Base-by-base conservation (phyloP, 1,284 basidiomycete species). In the Trametes polyzona region DNA sequence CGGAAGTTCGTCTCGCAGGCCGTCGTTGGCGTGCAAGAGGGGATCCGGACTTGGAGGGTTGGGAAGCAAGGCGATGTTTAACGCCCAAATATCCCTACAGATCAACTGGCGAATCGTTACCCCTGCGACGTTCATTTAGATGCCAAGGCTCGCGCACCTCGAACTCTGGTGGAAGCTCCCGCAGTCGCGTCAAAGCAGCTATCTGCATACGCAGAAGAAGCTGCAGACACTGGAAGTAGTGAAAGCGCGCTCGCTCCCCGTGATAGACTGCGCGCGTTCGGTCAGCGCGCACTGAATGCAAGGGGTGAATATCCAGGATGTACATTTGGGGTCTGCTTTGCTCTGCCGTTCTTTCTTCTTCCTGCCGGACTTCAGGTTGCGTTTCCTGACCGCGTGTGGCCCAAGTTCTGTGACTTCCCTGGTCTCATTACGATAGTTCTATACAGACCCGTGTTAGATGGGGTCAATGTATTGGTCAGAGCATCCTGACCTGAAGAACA, bases 171-270 rank as follows among this genome's bases (percentile, higher is more conserved):
- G 93, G 92, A 7, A 96, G 75, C 12, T 76, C 69, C 93, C 93
- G 96, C 4, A 87, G 64, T 21, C 72, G 67, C 5, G 69, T 78
- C 42, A 96, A 71, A n/a, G 83, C 82, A 6, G 76, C 75, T 3
- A 92, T 73, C 71, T 96, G 94, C 64, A 87, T 82, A 14, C 93
- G 79, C 8, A 96, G 75, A 49, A 95, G 74, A 0, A 93, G 74
- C 69, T 96, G 94, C 32, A 92, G 76, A 63, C 89, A 92, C 62
- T 95, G 88, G 58, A 92, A 87, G 64, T 92, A 92, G 52, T 89
- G 84, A 68, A 82, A 93, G 41, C 86, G 82, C 2, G 86, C 91
- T 50, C 87, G 81, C 19, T 83, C 79, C 9, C 92, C 93, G 64
- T 93, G 87, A 67, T 93, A 94, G 43, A 91, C 94, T 95, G 67